These are phyloP conservation scores for Allium cepa DNA, from an alignment of 106 monocot species.

Conservation along the genomic window DNA sequence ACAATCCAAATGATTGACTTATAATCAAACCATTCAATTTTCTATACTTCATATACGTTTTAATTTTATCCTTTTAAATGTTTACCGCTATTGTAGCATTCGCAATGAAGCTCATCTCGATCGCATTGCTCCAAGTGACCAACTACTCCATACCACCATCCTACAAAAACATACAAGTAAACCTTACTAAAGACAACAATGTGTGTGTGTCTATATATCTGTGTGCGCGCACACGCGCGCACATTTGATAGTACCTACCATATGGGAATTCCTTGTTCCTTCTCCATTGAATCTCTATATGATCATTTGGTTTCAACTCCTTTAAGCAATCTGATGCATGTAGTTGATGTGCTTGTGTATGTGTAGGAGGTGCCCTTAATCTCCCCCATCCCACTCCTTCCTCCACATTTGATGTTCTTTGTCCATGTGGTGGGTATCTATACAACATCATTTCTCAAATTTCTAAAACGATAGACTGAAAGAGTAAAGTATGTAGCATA, in stretches of 20 bases:
- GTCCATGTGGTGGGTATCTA: constrained; percentile 53
- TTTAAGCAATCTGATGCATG: constrained; percentile 45
- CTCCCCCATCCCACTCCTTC: constrained; percentile 63
- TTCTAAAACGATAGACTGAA: no score
- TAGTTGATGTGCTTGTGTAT: constrained; percentile 37
- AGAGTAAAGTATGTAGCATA: no score
- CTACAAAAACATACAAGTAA: constrained; percentile 6
- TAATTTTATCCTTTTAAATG: background rate
- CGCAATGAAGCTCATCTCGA: constrained; percentile 26
- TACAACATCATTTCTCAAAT: background rate
- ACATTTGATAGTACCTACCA: constrained; percentile 19
- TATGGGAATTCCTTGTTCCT: constrained; percentile 59
- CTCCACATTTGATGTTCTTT: constrained; percentile 26
- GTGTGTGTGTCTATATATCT: no score
- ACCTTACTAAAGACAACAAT: background rate
- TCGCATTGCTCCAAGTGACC: constrained; percentile 44
- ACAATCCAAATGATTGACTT: background rate
- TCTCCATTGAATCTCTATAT: constrained; percentile 72
- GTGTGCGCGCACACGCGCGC: no score
- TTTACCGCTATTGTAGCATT: constrained; percentile 38
- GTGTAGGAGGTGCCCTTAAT: constrained; percentile 39
- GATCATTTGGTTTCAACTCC: constrained; percentile 42
- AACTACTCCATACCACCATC: constrained; percentile 63
- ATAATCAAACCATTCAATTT: background rate
- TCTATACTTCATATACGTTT: background rate